These are phyloP conservation scores for Euphrasia arctica DNA, from an alignment of 305 asterid genomes.

Conservation along the genomic window DNA sequence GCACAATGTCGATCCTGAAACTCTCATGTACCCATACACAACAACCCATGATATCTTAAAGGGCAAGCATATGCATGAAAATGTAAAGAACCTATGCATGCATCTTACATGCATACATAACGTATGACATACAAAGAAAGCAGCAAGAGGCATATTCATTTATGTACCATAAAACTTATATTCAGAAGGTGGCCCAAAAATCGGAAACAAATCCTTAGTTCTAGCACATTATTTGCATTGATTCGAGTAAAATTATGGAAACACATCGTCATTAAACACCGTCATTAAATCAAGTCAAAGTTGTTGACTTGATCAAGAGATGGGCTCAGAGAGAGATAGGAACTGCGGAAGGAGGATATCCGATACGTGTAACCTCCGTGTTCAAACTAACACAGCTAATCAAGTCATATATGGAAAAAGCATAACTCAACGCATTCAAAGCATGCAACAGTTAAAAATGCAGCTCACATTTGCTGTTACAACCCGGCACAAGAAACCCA, in stretches of 20 bases:
- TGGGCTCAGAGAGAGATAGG: slow-evolving; percentile 5
- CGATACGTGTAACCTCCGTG: neutral
- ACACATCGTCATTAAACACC: neutral
- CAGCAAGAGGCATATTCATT: slow-evolving; percentile 17
- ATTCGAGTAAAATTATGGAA: slow-evolving; percentile 10
- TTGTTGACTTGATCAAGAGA: neutral
- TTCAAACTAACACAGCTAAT: slow-evolving; percentile 22
- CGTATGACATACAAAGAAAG: slow-evolving; percentile 10
- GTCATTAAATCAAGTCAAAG: slow-evolving; percentile 25
- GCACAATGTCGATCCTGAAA: slow-evolving; percentile 1
- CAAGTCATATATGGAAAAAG: slow-evolving; percentile 20
- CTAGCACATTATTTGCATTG: slow-evolving; percentile 17
- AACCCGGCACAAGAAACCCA: slow-evolving; percentile 26
- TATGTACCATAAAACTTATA: slow-evolving; percentile 10
- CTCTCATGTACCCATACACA: slow-evolving; percentile 14
- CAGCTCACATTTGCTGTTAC: slow-evolving; percentile 25
- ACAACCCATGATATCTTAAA: slow-evolving; percentile 17
- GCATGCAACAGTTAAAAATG: slow-evolving; percentile 31
- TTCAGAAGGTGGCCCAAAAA: slow-evolving; percentile 13
- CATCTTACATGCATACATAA: neutral
- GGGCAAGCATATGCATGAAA: slow-evolving; percentile 1
- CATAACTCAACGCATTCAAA: slow-evolving; percentile 28
- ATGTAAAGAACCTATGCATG: slow-evolving; percentile 13
- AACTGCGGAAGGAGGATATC: neutral
- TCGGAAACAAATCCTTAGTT: slow-evolving; percentile 15